Evolutionary conservation across 129 eudicot species (phyloP).

Genomic region (Solidago caesia): DNA sequence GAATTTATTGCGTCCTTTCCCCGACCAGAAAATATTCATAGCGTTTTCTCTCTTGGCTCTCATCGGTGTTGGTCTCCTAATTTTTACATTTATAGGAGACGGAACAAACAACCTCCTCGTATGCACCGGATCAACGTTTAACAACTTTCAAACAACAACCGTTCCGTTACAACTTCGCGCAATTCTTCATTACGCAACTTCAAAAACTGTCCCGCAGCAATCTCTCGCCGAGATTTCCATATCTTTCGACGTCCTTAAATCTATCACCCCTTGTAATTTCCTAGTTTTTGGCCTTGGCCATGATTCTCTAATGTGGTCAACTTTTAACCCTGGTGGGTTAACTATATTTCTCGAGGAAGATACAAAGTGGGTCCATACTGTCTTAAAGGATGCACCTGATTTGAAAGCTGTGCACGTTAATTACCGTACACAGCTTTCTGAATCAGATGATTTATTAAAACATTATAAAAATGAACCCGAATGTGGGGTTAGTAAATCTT

Average conservation of each 20-base stretch:
- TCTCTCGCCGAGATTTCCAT: slow-evolving; percentile 45
- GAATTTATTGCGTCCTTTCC: slow-evolving; percentile 28
- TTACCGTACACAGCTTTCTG: slow-evolving; percentile 61
- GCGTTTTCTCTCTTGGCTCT: slow-evolving; percentile 29
- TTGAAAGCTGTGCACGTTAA: slow-evolving; percentile 48
- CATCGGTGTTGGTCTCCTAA: slow-evolving; percentile 24
- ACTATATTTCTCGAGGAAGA: slow-evolving; percentile 89
- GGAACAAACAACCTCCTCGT: slow-evolving; percentile 27
- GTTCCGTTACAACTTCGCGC: slow-evolving; percentile 44
- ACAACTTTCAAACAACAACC: slow-evolving; percentile 5
- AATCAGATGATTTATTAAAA: slow-evolving; percentile 51
- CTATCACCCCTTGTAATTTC: slow-evolving; percentile 54
- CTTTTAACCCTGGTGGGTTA: slow-evolving; percentile 64
- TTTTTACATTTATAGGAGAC: slow-evolving; percentile 28
- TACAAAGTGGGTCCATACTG: slow-evolving; percentile 61
- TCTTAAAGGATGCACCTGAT: slow-evolving; percentile 54
- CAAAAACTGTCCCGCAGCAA: slow-evolving; percentile 60
- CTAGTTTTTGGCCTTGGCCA: slow-evolving; percentile 88
- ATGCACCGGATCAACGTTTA: slow-evolving; percentile 28
- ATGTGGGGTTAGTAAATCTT: slow-evolving; percentile 45
- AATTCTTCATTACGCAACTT: slow-evolving; percentile 76
- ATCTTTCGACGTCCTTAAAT: slow-evolving; percentile 51
- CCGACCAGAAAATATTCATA: slow-evolving; percentile 34
- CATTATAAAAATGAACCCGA: slow-evolving; percentile 43
- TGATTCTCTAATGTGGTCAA: slow-evolving; percentile 85